Evolutionary conservation across 2,329 filamentous ascomycete genomes (phyloP).

Genomic region (Phymatotrichopsis omnivora): DNA sequence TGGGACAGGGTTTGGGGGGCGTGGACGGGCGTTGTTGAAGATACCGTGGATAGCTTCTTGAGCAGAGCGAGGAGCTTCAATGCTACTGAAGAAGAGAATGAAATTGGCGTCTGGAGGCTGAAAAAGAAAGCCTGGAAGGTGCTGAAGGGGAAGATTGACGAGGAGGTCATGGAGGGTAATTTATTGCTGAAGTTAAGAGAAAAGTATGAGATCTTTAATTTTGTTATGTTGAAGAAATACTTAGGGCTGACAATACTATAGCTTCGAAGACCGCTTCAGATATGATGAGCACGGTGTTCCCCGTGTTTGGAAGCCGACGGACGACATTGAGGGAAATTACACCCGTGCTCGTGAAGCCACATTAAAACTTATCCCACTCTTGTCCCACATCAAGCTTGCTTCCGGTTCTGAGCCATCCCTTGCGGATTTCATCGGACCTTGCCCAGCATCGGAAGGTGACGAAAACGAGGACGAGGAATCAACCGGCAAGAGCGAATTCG

Average conservation of each 20-base stretch:
- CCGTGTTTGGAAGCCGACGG: constrained; percentile 88
- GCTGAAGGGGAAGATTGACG: constrained; percentile 79
- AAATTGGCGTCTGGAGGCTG: constrained; percentile 83
- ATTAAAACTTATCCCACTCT: constrained; percentile 75
- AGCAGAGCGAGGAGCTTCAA: constrained; percentile 89
- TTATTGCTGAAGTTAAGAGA: constrained; percentile 88
- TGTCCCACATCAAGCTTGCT: constrained; percentile 71
- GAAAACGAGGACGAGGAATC: constrained; percentile 72
- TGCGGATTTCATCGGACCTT: constrained; percentile 67
- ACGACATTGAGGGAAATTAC: constrained; percentile 89
- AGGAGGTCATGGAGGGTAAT: constrained; percentile 97
- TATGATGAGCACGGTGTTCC: constrained; percentile 94
- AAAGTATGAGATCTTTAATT: constrained; percentile 41
- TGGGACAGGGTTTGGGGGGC: constrained; percentile 93
- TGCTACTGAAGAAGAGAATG: constrained; percentile 80
- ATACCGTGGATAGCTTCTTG: constrained; percentile 76
- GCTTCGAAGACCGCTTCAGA: constrained; percentile 95
- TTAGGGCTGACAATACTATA: constrained; percentile 12
- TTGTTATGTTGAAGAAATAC: not conserved
- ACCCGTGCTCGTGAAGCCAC: constrained; percentile 88
- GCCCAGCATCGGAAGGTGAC: constrained; percentile 71
- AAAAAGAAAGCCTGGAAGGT: constrained; percentile 92
- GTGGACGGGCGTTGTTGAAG: constrained; percentile 70
- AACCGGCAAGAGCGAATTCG: constrained; percentile 91
- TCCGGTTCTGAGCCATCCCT: constrained; percentile 69